phyloP scores from a whole-genome alignment of 192 early-diverging fungal species.

The Backusella liffmaniae region DNA sequence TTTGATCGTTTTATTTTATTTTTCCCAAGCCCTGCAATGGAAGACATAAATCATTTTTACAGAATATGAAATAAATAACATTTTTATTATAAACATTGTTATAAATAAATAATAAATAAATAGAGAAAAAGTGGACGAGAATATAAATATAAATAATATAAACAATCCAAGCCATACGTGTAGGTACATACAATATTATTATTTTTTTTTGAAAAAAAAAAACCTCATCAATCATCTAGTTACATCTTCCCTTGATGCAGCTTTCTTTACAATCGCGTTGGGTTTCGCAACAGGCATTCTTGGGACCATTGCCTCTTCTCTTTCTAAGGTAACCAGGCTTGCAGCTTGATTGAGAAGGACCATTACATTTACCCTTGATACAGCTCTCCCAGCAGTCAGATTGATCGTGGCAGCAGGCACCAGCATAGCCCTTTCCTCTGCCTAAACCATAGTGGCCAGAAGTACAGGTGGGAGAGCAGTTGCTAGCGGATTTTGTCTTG shows the following conservation, averaged over 20 bases:
- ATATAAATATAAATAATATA: neutral
- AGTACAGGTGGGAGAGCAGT: neutral
- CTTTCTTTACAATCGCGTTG: constrained; percentile 1
- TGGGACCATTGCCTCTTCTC: neutral
- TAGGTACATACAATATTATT: neutral
- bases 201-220: neutral
- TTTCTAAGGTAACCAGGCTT: neutral
- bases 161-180: neutral
- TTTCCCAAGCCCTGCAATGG: neutral
- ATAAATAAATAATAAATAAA: neutral
- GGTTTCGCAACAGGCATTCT: neutral
- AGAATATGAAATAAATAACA: neutral
- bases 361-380: neutral
- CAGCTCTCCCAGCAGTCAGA: constrained; percentile 3
- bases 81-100: neutral
- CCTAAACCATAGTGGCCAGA: neutral
- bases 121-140: neutral
- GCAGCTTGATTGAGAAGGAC: neutral
- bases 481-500: neutral
- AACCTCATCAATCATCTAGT: neutral
- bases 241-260: neutral
- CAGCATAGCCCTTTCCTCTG: neutral
- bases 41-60: neutral
- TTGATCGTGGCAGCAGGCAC: constrained; percentile 6
- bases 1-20: neutral